Evolutionary conservation across 1,284 basidiomycete genomes (phyloP).

Genomic region (Trametes polyzona): DNA sequence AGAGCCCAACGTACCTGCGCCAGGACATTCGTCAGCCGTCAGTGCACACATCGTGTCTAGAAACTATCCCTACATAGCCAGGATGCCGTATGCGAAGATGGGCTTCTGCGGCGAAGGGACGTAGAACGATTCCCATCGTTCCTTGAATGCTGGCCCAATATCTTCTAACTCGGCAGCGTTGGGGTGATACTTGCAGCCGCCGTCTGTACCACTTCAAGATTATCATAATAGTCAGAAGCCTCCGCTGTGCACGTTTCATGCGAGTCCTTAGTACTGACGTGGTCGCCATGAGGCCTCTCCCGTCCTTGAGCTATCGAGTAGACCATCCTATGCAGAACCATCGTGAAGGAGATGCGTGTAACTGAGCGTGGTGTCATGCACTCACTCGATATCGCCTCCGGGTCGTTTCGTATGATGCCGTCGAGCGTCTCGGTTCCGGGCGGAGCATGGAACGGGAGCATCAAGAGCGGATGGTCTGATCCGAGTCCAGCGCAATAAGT

Average conservation of each 20-base stretch:
- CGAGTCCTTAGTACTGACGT: constrained; percentile 42
- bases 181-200: constrained; percentile 52
- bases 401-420: constrained; percentile 41
- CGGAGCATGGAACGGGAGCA: constrained; percentile 40
- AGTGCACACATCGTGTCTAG: not conserved
- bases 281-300: constrained; percentile 49
- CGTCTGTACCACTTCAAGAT: constrained; percentile 42
- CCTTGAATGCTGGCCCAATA: constrained; percentile 45
- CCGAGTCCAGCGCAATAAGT: too few species aligned
- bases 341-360: not conserved
- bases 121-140: constrained; percentile 45
- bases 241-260: not conserved
- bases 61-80: not conserved
- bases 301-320: constrained; percentile 45
- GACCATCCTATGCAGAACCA: constrained; percentile 36
- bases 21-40: not conserved
- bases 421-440: constrained; percentile 49
- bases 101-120: constrained; percentile 48
- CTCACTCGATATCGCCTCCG: constrained; percentile 38
- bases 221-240: not conserved
- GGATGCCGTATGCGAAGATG: constrained; percentile 37
- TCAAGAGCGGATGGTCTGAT: constrained; percentile 47
- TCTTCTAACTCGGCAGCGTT: constrained; percentile 41
- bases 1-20: not conserved
- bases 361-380: not conserved